Evolutionary conservation across 2,329 filamentous ascomycete genomes (phyloP).

Genomic region (Fusarium sacchari): DNA sequence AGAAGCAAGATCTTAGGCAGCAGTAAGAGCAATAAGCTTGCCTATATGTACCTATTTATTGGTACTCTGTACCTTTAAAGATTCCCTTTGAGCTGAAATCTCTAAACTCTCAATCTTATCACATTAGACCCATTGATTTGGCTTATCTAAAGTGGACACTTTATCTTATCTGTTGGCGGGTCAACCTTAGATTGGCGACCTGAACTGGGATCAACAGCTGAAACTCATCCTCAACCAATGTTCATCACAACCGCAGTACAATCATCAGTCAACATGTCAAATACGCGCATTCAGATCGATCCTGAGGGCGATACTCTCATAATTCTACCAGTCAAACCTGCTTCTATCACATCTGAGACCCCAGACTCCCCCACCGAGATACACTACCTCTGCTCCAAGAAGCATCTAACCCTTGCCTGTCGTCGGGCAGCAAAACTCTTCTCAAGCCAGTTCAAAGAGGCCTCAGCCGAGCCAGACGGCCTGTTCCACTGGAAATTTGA

Average conservation of each 20-base stretch:
- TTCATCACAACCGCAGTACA: neutral
- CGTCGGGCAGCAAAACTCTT: neutral
- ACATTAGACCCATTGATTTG: neutral
- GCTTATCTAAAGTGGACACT: neutral
- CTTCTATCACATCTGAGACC: neutral
- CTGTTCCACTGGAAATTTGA: neutral
- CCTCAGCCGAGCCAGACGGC: neutral
- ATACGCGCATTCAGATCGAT: neutral
- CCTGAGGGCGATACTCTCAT: neutral
- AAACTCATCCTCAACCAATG: neutral
- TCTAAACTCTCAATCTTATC: neutral
- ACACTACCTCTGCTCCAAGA: neutral
- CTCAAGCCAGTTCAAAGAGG: neutral
- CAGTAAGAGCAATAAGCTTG: neutral
- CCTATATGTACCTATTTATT: accelerated
- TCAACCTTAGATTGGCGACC: neutral
- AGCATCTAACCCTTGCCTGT: neutral
- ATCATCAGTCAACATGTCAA: neutral
- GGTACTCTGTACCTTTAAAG: neutral
- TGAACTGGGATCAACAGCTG: neutral
- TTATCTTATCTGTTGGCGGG: neutral
- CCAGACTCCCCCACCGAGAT: neutral
- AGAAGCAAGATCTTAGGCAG: accelerated
- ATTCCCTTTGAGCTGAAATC: neutral
- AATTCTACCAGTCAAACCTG: accelerated